Base-by-base conservation (phyloP, 1,284 basidiomycete species). In the Sutorius eximius region DNA sequence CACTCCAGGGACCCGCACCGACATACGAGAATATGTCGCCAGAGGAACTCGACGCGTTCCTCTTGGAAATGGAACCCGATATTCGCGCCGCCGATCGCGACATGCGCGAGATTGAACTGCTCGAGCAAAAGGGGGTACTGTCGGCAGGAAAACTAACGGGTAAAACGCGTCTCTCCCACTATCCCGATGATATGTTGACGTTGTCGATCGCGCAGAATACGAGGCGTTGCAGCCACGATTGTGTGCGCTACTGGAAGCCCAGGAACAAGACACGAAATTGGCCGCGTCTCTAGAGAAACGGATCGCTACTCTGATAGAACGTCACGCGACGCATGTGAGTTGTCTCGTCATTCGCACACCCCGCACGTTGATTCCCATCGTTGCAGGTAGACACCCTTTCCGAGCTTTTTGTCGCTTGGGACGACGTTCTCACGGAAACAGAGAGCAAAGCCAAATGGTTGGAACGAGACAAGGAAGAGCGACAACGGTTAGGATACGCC, bases 371-470 rank as follows among this genome's bases (percentile, higher is more conserved):
- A 20, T 40, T 30, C 24, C 4, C 41, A 27, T 45, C 44, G 45
- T 57, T 44, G 20, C 56, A 91, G 89, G 83, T 89, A 9, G 87
- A 90, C 62, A 80, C 82, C 0, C 74, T 91, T 2, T 92, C 89
- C 5, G 89, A 91, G 58, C 73, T 91, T 13, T 92, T 91, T 60
- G 85, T 92, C 9, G 82, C 80, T 16, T 92, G 89, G 89, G 87
- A 91, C 59, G 87, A 89, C 52, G 77, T 83, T 1, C 71, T 91
- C 12, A 77, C 77, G 15, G 80, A 81, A 44, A 78, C 83, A 4
- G 89, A 91, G 63, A 77, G 80, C 49, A 80, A 80, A 52, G 68
- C 83, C 12, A 70, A 71, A 27, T 75, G 70, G 38, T 63, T 88
- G 42, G 86, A 89, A 63, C 79, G 78, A 53, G 81, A 85, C 43